Evolutionary conservation across 768 basidiomycete species (phyloP), one percentile per base, ranked within the genome.

Genomic region (Lactarius trivialis): DNA sequence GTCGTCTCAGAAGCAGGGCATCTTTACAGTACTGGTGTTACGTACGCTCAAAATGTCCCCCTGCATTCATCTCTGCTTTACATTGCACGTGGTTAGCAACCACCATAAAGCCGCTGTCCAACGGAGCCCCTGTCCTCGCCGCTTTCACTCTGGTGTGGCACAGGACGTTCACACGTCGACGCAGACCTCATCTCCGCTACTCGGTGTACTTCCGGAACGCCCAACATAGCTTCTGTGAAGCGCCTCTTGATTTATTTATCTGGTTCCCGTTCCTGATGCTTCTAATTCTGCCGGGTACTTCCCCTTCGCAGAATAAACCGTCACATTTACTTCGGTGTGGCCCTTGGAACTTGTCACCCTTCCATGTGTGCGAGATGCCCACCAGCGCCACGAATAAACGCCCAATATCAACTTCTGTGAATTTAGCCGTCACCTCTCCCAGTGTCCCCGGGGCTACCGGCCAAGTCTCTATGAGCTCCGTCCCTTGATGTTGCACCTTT

Each of bases 401-500:
- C 51, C 19, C 51, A 52, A 48, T 48, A 24, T 48, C 21, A 24
- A 24, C 45, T 21, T 24, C 4, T 21, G 43, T 48, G 45, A 24
- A 48, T 24, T 5, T 12, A n/a, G 24, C 45, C 12, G 5, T 11
- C 21, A 24, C 12, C 24, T 9, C 4, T 21, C 11, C 36, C 11
- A 2, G 36, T 36, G 36, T 36, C 36, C 12, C 37, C 37, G 37
- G 5, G 2, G 37, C 6, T 39, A 14, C 45, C 21, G 12, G 45
- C 24, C 43, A 34, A 56, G 9, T 37, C n/a, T n/a, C 17, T 15
- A 34, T 43, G 21, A 7, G 3, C 21, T 33, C 24, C 26, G 60
- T 56, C 21, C 60, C 60, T 61, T 41, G 48, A 56, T 56, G 14
- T 30, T 30, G 6, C 30, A n/a, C n/a, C n/a, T n/a, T 51, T 51